Evolutionary conservation across 2,329 filamentous ascomycete species (phyloP).

Genomic region (Esteya vermicola): DNA sequence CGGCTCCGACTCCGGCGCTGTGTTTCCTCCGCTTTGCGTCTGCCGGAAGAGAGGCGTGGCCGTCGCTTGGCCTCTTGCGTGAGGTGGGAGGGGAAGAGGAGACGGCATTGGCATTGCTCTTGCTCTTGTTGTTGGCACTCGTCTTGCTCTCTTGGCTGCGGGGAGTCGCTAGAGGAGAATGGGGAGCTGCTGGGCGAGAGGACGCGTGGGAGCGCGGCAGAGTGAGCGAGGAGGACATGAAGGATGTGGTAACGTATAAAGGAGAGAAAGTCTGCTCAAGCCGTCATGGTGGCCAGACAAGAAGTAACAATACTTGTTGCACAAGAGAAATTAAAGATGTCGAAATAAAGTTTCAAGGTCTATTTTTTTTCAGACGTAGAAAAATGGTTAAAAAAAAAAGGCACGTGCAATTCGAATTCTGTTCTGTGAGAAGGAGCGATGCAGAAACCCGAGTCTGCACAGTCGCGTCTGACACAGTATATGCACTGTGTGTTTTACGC

Average conservation of each 20-base stretch:
- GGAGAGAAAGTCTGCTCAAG: too few relatives aligned
- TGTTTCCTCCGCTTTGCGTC: conserved; percentile 6
- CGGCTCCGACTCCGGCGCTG: conserved; percentile 11
- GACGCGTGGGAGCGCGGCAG: conserved; percentile 29
- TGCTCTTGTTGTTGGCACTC: background rate
- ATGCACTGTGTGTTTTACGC: too few relatives aligned
- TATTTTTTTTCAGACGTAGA: too few relatives aligned
- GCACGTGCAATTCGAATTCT: too few relatives aligned
- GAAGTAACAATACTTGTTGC: too few relatives aligned
- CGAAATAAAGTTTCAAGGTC: too few relatives aligned
- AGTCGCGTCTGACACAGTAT: too few relatives aligned
- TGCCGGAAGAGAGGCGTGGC: conserved; percentile 1
- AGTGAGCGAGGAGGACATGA: conserved; percentile 5
- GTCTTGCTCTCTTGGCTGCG: conserved; percentile 15
- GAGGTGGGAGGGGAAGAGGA: conserved; percentile 17
- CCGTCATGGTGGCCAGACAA: too few relatives aligned
- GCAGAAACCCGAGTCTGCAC: too few relatives aligned
- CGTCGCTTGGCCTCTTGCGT: conserved; percentile 11
- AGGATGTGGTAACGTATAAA: background rate
- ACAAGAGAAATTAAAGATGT: too few relatives aligned
- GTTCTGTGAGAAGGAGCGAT: too few relatives aligned
- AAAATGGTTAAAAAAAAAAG: too few relatives aligned
- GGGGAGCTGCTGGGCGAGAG: conserved; percentile 19
- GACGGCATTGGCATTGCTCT: background rate
- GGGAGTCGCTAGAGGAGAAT: conserved; percentile 3